phyloP scores from a whole-genome alignment of 2,329 filamentous ascomycete genomes.

The Talaromyces sp. region DNA sequence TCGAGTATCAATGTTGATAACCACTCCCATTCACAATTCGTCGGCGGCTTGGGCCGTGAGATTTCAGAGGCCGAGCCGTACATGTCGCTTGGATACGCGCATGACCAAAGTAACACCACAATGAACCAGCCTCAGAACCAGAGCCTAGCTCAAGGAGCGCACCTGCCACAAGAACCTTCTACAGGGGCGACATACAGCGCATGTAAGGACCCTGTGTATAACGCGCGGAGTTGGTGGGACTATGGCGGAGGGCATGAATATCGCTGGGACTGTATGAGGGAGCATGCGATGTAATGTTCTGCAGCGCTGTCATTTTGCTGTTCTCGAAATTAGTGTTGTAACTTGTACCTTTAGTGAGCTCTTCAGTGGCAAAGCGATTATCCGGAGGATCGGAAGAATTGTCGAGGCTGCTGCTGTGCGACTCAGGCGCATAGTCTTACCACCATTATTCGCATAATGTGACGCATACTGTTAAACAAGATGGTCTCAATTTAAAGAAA shows the following conservation, averaged over 20 bases:
- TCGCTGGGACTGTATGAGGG: slow-evolving; percentile 15
- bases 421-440: background rate
- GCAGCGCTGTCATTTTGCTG: background rate
- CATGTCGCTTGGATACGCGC: slow-evolving; percentile 18
- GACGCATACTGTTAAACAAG: background rate
- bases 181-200: slow-evolving; percentile 34
- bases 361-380: slow-evolving; percentile 2
- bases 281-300: slow-evolving; percentile 5
- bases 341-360: background rate
- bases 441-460: background rate
- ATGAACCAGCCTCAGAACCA: slow-evolving; percentile 2
- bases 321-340: background rate
- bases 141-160: background rate
- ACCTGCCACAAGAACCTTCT: slow-evolving; percentile 26
- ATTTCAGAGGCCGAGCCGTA: slow-evolving; percentile 14
- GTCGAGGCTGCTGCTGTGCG: background rate
- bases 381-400: background rate
- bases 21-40: background rate
- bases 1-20: background rate
- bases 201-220: slow-evolving; percentile 43
- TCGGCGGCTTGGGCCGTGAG: background rate
- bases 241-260: slow-evolving; percentile 23
- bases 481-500: no score
- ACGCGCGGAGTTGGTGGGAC: slow-evolving; percentile 40
- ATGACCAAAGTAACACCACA: slow-evolving; percentile 10